Percentiles rank a stretch among this genome's conserved stretches.
Evolutionary conservation across 371 early-diverging fungal genomes (phyloP).

Genomic region (Mortierella polycephala): DNA sequence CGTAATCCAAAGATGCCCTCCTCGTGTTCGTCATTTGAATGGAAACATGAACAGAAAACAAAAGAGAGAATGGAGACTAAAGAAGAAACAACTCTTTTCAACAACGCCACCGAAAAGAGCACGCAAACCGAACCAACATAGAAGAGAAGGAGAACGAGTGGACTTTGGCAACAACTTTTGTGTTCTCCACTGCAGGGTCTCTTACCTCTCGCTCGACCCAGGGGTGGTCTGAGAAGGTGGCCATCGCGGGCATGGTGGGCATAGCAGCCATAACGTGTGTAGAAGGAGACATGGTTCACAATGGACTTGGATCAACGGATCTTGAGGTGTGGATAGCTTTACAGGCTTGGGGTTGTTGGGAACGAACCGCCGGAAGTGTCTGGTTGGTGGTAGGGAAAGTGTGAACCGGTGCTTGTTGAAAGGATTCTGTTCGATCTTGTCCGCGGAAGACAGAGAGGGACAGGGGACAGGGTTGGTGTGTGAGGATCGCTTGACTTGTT

Average conservation of each 20-base stretch:
- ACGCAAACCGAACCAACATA: too few relatives aligned
- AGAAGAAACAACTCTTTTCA: too few relatives aligned
- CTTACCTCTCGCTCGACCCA: slow-evolving; percentile 48
- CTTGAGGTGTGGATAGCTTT: too few relatives aligned
- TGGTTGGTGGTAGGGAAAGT: neutral
- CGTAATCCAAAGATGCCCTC: too few relatives aligned
- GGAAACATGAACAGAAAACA: too few relatives aligned
- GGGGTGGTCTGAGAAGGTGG: slow-evolving; percentile 17
- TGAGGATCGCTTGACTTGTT: slow-evolving; percentile 1
- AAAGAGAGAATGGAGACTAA: too few relatives aligned
- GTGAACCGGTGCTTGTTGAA: slow-evolving; percentile 2
- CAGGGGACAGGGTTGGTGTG: neutral
- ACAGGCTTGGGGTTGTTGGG: too few relatives aligned
- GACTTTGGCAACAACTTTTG: too few relatives aligned
- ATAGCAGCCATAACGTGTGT: slow-evolving; percentile 42
- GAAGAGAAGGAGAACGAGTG: too few relatives aligned
- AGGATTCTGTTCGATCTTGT: slow-evolving; percentile 13
- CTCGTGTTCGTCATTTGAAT: too few relatives aligned
- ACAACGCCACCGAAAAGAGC: too few relatives aligned
- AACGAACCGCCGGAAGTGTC: neutral
- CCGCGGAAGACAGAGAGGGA: slow-evolving; percentile 1
- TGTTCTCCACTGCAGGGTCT: neutral
- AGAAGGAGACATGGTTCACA: slow-evolving; percentile 30
- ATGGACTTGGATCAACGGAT: too few relatives aligned
- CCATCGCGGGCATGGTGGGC: slow-evolving; percentile 13